Evolutionary conservation across 352 stramenopile genomes (phyloP), one percentile per base, ranked within the genome.

Genomic region (Blastocystis sp.): DNA sequence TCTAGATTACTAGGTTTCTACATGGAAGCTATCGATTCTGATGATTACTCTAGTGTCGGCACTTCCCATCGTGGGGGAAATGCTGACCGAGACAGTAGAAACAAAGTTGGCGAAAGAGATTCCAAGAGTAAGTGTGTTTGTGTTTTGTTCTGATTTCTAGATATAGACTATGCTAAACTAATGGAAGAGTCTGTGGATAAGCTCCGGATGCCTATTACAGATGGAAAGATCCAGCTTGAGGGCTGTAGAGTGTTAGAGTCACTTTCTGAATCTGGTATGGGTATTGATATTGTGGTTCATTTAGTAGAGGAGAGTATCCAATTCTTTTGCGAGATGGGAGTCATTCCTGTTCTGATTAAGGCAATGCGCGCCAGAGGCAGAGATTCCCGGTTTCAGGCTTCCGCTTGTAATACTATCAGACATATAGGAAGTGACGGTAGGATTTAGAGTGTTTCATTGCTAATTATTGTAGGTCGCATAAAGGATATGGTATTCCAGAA

Each of bases 11-110:
- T 83, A 43, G 49, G 66, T 83, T 67, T 83, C 46, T 65, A 65
- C 71, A 83, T 83, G 71, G 71, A 83, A 83, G 71, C 71, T 21
- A 83, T 83, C 37, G 71, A 83, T 83, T 83, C 71, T 63, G 71
- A 83, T 66, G 71, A 83, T 83, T 66, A 63, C 58, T 83, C 71
- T 65, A 54, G 56, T 56, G 71, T 57, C 24, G 71, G 52, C 43
- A 24, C 52, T 83, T 57, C 71, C 46, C 71, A 43, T 29, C 27
- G 37, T 46, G 14, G n/a, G n/a, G 51, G 51, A 66, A n/a, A 52
- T 65, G 46, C 57, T 35, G 54, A 56, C 27, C 46, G 27, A 27
- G 71, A 43, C 12, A 39, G 29, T 67, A 24, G 27, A 61, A 83
- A 42, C 49, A 63, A 35, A 12, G 27, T 35, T 0, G 14, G 11